These are phyloP conservation scores for Wilhelminamyces savonicus DNA, from an alignment of 805 yeast genomes.

Conservation along the genomic window DNA sequence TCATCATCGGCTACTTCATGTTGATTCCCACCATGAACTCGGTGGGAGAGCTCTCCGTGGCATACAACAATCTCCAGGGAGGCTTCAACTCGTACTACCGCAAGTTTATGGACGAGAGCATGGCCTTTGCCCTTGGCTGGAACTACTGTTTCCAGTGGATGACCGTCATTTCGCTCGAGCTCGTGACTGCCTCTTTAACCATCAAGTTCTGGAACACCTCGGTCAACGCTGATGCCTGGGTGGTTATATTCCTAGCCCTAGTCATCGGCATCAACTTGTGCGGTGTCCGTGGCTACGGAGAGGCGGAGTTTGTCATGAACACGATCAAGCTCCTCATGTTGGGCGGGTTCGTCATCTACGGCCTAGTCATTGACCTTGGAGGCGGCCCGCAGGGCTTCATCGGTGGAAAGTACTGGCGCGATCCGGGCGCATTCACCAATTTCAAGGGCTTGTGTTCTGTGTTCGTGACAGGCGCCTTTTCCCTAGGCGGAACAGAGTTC, in stretches of 20 bases:
- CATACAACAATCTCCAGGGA: conserved; percentile 19
- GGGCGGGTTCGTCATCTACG: conserved; percentile 22
- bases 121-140: conserved; percentile 35
- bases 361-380: conserved; percentile 15
- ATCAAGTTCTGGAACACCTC: conserved; percentile 12
- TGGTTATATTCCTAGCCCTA: conserved; percentile 17
- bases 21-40: conserved; percentile 23
- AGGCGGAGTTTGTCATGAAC: conserved; percentile 25
- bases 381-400: conserved; percentile 15
- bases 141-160: conserved; percentile 28
- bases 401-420: conserved; percentile 26
- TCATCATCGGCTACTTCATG: conserved; percentile 17
- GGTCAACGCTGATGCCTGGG: conserved; percentile 12
- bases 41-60: conserved; percentile 21
- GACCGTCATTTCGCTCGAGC: conserved; percentile 13
- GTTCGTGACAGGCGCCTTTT: conserved; percentile 27
- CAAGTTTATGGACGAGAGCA: conserved; percentile 29
- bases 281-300: conserved; percentile 23
- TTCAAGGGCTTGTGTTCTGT: conserved; percentile 26
- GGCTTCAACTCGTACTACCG: conserved; percentile 22
- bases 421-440: conserved; percentile 23
- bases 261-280: conserved; percentile 17
- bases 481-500: conserved; percentile 29
- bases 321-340: conserved; percentile 16
- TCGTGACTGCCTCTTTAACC: conserved; percentile 14